phyloP scores from a whole-genome alignment of 495 filamentous ascomycete species.

The Lineolata rhizophorae region DNA sequence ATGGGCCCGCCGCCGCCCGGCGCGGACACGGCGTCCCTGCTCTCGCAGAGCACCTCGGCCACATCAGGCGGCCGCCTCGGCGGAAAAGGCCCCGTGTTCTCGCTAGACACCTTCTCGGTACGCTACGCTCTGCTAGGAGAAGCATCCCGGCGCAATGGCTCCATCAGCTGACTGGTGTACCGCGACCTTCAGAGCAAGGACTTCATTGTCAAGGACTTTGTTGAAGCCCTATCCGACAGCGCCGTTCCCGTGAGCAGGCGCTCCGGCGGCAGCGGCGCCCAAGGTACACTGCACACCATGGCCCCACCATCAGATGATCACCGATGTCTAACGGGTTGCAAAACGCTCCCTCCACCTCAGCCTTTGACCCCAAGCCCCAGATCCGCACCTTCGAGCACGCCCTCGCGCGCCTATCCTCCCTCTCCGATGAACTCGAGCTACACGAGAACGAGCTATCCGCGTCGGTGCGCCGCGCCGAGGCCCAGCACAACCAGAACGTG shows the following conservation, averaged over 20 bases:
- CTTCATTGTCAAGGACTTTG: constrained; percentile 95
- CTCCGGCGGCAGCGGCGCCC: constrained; percentile 29
- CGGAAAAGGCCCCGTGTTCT: constrained; percentile 62
- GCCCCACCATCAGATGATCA: no score
- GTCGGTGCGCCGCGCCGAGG: constrained; percentile 74
- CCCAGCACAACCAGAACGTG: constrained; percentile 74
- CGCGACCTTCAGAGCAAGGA: constrained; percentile 32
- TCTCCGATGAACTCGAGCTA: constrained; percentile 69
- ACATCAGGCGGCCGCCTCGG: constrained; percentile 1
- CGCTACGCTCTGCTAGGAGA: no score
- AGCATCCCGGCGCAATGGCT: no score
- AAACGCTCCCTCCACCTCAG: constrained; percentile 14
- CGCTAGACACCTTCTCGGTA: constrained; percentile 63
- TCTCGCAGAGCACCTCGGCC: constrained; percentile 7
- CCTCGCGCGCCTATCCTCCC: constrained; percentile 48
- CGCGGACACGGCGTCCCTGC: constrained; percentile 11
- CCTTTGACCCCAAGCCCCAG: constrained; percentile 92
- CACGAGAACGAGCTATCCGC: constrained; percentile 78
- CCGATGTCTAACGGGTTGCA: no score
- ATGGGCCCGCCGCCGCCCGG: no score
- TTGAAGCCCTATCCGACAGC: constrained; percentile 76
- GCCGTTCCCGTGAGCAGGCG: constrained; percentile 54
- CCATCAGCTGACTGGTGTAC: not conserved
- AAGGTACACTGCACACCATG: no score
- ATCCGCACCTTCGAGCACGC: constrained; percentile 90